A percentile compares a stretch with the other conserved stretches of the same genome.
Conservation (phyloP, 2,329 filamentous ascomycete genomes). For the Plectosphaerella plurivora region DNA sequence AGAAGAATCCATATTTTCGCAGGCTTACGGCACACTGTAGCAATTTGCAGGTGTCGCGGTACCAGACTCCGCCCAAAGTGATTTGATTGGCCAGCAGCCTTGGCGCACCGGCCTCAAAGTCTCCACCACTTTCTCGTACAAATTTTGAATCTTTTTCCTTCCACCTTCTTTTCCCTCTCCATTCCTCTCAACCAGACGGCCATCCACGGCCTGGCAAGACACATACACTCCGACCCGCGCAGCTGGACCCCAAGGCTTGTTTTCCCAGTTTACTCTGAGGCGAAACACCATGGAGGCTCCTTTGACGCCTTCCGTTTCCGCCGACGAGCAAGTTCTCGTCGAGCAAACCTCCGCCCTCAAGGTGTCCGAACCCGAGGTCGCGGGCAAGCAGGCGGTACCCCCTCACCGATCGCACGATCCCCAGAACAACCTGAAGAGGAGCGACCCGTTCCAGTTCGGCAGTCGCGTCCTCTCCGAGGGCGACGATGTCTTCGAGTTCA, state of each 20-base stretch:
- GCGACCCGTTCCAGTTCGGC: conserved; percentile 93
- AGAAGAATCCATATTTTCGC: no score
- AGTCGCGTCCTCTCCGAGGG: conserved; percentile 77
- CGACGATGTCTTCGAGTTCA: conserved; percentile 94
- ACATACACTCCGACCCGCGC: background rate
- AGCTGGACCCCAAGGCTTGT: background rate
- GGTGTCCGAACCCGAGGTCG: conserved; percentile 7
- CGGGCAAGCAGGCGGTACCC: conserved; percentile 27
- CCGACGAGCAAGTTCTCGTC: conserved; percentile 12
- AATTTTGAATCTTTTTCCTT: background rate
- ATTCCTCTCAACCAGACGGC: conserved; percentile 1
- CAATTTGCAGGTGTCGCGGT: no score
- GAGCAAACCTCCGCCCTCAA: conserved; percentile 18
- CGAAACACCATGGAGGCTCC: conserved; percentile 6
- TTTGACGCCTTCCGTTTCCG: background rate
- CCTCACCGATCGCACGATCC: conserved; percentile 69
- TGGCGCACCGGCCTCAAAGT: background rate
- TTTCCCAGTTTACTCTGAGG: background rate
- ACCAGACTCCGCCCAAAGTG: no score
- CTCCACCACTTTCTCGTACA: background rate
- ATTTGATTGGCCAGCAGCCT: background rate
- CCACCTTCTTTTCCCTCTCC: background rate
- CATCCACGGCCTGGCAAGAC: background rate
- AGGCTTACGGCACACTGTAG: no score
- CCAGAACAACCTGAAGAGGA: conserved; percentile 73